A percentile compares a stretch with the other conserved stretches of the same genome.
Evolutionary conservation across 768 basidiomycete genomes (phyloP).

Genomic region (Atractiella rhizophila): DNA sequence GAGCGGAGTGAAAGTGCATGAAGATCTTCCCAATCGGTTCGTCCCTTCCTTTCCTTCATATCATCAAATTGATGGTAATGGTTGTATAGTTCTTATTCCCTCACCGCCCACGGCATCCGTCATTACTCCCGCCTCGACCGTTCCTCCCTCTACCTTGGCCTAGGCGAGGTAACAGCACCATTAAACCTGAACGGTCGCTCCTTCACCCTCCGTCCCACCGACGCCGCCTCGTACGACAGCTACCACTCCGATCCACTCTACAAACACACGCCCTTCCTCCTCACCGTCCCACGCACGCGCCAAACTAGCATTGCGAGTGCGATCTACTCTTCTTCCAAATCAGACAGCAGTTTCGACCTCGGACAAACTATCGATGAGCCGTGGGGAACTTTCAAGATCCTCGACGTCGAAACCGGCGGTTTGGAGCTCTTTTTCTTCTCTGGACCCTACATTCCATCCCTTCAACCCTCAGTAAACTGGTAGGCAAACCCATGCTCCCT

Average conservation of each 20-base stretch:
- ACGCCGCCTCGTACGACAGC: constrained; percentile 18
- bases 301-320: background rate
- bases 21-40: too few species aligned
- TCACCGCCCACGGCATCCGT: background rate
- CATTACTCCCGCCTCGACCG: background rate
- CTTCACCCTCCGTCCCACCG: constrained; percentile 16
- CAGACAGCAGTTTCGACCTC: constrained; percentile 18
- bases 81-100: background rate
- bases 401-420: constrained; percentile 18
- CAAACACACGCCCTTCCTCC: constrained; percentile 21
- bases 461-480: constrained; percentile 12
- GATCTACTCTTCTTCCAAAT: constrained; percentile 15
- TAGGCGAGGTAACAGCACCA: constrained; percentile 20
- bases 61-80: too few species aligned
- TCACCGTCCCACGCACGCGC: constrained; percentile 8
- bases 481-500: constrained; percentile 16
- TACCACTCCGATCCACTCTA: constrained; percentile 19
- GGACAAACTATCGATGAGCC: constrained; percentile 18
- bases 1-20: too few species aligned
- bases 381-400: constrained; percentile 18
- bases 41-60: too few species aligned
- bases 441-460: constrained; percentile 6
- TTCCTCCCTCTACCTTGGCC: constrained; percentile 14
- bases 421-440: constrained; percentile 19
- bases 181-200: constrained; percentile 14